These are phyloP conservation scores for Plasmodium knowlesi DNA, from an alignment of 169 alveolate species.

Conservation along the genomic window DNA sequence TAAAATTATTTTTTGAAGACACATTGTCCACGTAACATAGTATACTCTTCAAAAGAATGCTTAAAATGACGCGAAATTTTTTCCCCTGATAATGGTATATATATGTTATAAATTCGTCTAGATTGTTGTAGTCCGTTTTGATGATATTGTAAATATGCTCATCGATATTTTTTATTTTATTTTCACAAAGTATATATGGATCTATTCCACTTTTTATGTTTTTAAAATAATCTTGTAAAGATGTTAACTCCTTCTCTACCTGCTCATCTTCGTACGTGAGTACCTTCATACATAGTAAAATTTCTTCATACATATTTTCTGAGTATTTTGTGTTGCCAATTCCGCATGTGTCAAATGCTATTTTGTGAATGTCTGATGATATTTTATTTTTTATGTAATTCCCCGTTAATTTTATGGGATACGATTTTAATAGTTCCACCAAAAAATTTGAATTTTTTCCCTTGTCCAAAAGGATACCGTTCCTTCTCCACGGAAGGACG, in stretches of 20 bases:
- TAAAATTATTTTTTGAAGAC: conserved; percentile 24
- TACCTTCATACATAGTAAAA: conserved; percentile 58
- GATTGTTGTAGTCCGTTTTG: conserved; percentile 64
- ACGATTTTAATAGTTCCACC: conserved; percentile 2
- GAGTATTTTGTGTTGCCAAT: not conserved
- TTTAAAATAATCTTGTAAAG: conserved; percentile 29
- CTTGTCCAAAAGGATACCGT: not conserved
- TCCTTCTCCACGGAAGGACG: not conserved
- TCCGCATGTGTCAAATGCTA: not conserved
- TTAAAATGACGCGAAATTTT: conserved; percentile 58
- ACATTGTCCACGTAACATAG: conserved; percentile 33
- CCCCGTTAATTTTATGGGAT: conserved; percentile 12
- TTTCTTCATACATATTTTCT: conserved; percentile 17
- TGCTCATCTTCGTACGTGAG: conserved; percentile 28
- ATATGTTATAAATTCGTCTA: conserved; percentile 66
- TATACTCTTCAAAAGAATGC: conserved; percentile 38
- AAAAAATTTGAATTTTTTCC: conserved; percentile 1
- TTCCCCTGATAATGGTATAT: conserved; percentile 60
- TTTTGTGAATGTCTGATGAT: not conserved
- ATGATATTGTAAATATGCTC: conserved; percentile 64
- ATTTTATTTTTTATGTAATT: conserved; percentile 11
- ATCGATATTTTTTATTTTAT: conserved; percentile 64
- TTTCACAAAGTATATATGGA: conserved; percentile 56
- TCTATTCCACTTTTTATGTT: conserved; percentile 30
- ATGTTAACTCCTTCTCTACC: conserved; percentile 40